A percentile compares a stretch with the other conserved stretches of the same genome.
These are phyloP conservation scores for Endoconidiophora laricicola DNA, from an alignment of 2,329 filamentous ascomycete species.

Conservation along the genomic window DNA sequence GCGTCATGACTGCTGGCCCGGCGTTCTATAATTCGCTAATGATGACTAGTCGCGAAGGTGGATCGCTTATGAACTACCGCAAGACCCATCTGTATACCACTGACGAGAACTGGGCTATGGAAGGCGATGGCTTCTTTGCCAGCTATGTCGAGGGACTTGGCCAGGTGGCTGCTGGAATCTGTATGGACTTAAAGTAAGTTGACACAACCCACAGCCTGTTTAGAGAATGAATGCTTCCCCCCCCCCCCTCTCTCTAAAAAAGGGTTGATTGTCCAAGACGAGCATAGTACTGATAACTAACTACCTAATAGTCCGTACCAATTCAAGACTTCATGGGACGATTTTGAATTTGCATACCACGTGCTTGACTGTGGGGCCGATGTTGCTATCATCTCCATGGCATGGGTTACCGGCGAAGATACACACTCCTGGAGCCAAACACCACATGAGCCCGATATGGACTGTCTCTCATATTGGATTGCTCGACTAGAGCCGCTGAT, in stretches of 20 bases:
- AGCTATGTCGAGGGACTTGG: constrained; percentile 32
- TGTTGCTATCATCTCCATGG: constrained; percentile 58
- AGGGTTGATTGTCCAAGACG: not conserved
- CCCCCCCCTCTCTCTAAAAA: no score
- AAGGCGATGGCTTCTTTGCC: constrained; percentile 35
- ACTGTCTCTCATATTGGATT: constrained; percentile 62
- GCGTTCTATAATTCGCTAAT: constrained; percentile 40
- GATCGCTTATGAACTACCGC: constrained; percentile 43
- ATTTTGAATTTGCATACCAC: constrained; percentile 34
- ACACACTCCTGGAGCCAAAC: constrained; percentile 27
- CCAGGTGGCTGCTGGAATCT: constrained; percentile 40
- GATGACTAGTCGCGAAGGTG: constrained; percentile 39
- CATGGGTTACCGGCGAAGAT: constrained; percentile 51
- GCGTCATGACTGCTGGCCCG: constrained; percentile 32
- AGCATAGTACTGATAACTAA: not conserved
- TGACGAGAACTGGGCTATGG: constrained; percentile 41
- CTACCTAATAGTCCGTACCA: constrained; percentile 20
- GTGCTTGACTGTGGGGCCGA: constrained; percentile 38
- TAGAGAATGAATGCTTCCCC: not conserved
- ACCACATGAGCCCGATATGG: constrained; percentile 48
- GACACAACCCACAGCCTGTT: not conserved
- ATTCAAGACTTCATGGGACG: constrained; percentile 24
- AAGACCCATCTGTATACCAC: constrained; percentile 41
- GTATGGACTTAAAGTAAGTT: constrained; percentile 47
- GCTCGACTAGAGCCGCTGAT: constrained; percentile 51